Evolutionary conservation across 352 stramenopile genomes (phyloP).

Genomic region (Saprolegnia parasitica): DNA sequence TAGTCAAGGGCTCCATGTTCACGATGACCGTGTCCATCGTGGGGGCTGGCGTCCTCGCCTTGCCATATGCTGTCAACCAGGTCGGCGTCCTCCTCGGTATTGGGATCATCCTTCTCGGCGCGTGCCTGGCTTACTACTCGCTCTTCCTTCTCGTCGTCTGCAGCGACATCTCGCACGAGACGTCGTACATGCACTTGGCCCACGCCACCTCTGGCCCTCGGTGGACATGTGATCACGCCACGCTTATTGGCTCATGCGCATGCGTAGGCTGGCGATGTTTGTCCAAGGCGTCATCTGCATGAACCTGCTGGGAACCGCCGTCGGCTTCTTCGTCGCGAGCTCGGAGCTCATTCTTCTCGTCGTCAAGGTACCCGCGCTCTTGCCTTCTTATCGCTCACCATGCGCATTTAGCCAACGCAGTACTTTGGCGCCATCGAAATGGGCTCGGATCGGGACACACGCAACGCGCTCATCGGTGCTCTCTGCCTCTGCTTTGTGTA

Average conservation of each 20-base stretch:
- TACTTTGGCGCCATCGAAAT: conserved; percentile 38
- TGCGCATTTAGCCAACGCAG: neutral
- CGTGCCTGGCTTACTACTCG: conserved; percentile 76
- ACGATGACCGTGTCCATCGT: conserved; percentile 87
- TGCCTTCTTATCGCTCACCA: neutral
- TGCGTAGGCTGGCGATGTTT: conserved; percentile 51
- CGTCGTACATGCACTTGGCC: conserved; percentile 83
- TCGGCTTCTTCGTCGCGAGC: conserved; percentile 79
- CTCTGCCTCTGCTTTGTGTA: conserved; percentile 61
- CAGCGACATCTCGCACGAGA: conserved; percentile 60
- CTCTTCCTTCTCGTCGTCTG: conserved; percentile 72
- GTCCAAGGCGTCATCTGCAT: conserved; percentile 76
- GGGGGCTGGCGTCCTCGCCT: conserved; percentile 69
- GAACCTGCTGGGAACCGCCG: conserved; percentile 84
- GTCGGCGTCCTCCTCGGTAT: conserved; percentile 68
- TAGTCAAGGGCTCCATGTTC: conserved; percentile 88
- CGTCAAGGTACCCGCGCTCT: conserved; percentile 36
- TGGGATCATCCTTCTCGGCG: conserved; percentile 56
- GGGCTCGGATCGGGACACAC: conserved; percentile 53
- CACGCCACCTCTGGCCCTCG: conserved; percentile 45
- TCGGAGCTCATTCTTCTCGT: conserved; percentile 70
- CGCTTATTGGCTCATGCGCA: neutral
- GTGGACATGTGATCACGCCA: neutral
- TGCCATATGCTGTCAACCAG: conserved; percentile 78
- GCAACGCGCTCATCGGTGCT: conserved; percentile 62